Evolutionary conservation across 371 early-diverging fungal species (phyloP), one percentile per base, ranked within the genome.

Genomic region (Apophysomyces trapeziformis): DNA sequence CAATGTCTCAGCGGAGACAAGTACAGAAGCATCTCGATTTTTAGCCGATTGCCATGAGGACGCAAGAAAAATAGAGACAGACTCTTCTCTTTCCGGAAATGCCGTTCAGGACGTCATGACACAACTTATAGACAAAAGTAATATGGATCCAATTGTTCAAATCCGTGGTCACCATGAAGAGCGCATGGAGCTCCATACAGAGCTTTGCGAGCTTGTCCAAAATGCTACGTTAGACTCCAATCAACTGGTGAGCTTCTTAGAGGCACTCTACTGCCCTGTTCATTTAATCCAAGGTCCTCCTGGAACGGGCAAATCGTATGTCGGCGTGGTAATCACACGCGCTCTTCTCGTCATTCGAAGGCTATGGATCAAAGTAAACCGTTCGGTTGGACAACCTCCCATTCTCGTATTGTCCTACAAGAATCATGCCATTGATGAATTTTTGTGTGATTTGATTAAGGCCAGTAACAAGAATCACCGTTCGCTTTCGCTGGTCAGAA

Each of bases 61-160:
- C 16, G 54, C 54, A 4, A 50, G 21, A 50, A 50, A 8, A 11
- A 50, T 50, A 4, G 54, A 21, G 11, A 21, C 11, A 50, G 54
- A 50, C 21, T 50, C 54, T 21, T n/a, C 54, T 1, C 54, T 50
- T 50, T 50, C 54, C 6, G 21, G 21, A 50, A 21, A n/a, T 21
- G 54, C 54, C 54, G 21, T 50, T 50, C 9, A 50, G 16, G 16
- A 16, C 21, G 54, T 50, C 21, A 50, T 50, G 54, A 26, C 16
- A 1, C 7, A 21, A n/a, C 54, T 50, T 7, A 50, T 50, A 16
- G 21, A 2, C 9, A 50, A 50, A 16, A 50, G 54, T 26, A 50
- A 50, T 26, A 50, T 50, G 54, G 54, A 50, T 8, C 54, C 54
- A n/a, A 50, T 50, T 21, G 54, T 50, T 9, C 54, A 50, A 50